A percentile compares a stretch with the other conserved stretches of the same genome.
Conservation (phyloP, 73 alveolate genomes). For the Stentor roeselii region DNA sequence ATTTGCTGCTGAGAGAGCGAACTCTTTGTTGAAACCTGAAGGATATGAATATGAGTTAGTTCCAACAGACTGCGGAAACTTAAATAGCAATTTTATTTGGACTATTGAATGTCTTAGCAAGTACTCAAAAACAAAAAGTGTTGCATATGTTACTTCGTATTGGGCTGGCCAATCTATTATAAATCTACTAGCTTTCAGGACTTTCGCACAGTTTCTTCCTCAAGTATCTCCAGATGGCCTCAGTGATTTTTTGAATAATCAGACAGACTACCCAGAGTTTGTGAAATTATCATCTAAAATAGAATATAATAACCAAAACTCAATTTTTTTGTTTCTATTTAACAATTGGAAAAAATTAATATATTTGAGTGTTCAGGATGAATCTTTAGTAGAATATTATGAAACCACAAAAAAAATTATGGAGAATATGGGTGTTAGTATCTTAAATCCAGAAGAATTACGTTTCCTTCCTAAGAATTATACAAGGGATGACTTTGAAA, state of each 20-base stretch:
- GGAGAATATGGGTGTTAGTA: not conserved
- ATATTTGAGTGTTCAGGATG: not conserved
- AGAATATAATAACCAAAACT: no score
- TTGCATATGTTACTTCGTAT: not conserved
- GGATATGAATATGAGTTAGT: not conserved
- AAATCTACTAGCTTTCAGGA: not conserved
- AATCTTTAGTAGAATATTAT: no score
- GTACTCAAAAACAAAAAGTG: not conserved
- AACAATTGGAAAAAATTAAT: not conserved
- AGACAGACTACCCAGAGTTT: not conserved
- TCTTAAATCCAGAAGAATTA: not conserved
- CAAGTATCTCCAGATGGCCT: not conserved
- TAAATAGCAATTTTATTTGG: no score
- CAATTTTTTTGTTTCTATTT: not conserved
- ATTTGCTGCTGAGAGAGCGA: not conserved
- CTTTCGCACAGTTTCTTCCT: not conserved
- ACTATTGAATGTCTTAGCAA: not conserved
- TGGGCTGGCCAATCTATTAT: not conserved
- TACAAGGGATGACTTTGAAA: conserved; percentile 6
- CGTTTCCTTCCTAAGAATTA: not conserved
- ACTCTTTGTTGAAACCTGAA: no score
- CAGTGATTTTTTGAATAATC: not conserved
- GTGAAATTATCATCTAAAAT: not conserved
- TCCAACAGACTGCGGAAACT: not conserved
- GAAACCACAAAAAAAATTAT: no score